phyloP scores from a whole-genome alignment of 176 grass and related monocot genomes.

The Ampelocalamus luodianensis region DNA sequence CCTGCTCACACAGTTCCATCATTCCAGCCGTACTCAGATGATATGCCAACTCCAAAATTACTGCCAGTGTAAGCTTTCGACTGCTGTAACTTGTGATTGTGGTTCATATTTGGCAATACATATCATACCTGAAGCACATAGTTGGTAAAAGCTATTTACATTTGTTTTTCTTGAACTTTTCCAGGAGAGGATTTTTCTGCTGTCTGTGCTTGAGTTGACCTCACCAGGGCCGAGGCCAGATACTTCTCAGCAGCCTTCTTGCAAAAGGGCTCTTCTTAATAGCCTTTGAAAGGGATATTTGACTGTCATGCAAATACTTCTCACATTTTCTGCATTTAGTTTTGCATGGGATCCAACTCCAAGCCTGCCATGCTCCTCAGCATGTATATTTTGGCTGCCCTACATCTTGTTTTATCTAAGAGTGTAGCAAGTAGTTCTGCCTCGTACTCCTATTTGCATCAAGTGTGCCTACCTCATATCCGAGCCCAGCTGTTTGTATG shows the following conservation, averaged over 20 bases:
- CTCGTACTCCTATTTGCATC: conserved; percentile 38
- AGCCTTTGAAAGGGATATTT: conserved; percentile 56
- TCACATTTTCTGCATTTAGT: background rate
- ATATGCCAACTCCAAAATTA: conserved; percentile 86
- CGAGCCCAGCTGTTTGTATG: conserved; percentile 20
- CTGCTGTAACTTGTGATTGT: background rate
- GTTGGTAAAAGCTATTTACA: conserved; percentile 16
- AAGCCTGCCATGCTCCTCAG: conserved; percentile 47
- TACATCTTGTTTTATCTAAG: conserved; percentile 23
- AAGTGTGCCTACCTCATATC: conserved; percentile 35
- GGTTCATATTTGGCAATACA: background rate
- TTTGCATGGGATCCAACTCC: conserved; percentile 30
- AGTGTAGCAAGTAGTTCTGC: conserved; percentile 20
- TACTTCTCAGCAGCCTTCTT: conserved; percentile 75
- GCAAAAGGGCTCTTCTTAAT: conserved; percentile 96
- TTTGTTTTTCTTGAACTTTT: conserved; percentile 41
- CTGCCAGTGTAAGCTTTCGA: conserved; percentile 82
- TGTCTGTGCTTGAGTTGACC: conserved; percentile 69
- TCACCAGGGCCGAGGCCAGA: conserved; percentile 61
- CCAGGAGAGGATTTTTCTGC: conserved; percentile 91
- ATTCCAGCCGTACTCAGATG: conserved; percentile 65
- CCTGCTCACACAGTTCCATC: conserved; percentile 69
- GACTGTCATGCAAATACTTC: conserved; percentile 19
- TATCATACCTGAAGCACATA: background rate
- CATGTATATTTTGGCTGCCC: conserved; percentile 39